Conservation (phyloP, 805 yeast genomes). For the Saturnispora dispora region DNA sequence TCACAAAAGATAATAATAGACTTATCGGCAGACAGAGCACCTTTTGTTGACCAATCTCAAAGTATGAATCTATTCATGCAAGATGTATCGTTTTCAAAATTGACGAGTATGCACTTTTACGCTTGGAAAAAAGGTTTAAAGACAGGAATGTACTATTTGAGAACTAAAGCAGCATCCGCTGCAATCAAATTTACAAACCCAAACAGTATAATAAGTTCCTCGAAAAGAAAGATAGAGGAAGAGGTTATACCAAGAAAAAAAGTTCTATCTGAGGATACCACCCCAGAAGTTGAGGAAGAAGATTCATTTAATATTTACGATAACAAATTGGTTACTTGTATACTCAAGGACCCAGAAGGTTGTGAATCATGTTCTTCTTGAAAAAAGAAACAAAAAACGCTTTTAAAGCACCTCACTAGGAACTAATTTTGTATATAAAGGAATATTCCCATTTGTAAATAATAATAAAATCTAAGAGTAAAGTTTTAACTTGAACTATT, state of each 20-base stretch:
- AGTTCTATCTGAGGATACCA: neutral
- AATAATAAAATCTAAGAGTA: neutral
- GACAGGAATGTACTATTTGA: constrained; percentile 96
- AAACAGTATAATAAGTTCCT: neutral
- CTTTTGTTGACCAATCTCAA: constrained; percentile 84
- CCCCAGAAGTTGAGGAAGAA: neutral
- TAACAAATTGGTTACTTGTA: constrained; percentile 16
- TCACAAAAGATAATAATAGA: constrained; percentile 80
- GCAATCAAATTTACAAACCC: constrained; percentile 79
- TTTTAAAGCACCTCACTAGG: neutral
- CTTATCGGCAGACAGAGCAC: constrained; percentile 73
- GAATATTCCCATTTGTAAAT: neutral
- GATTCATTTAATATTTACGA: constrained; percentile 12
- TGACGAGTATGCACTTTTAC: constrained; percentile 96
- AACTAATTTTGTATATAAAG: neutral
- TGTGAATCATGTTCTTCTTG: constrained; percentile 37
- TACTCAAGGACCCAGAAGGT: constrained; percentile 19
- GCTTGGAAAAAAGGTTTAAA: constrained; percentile 98
- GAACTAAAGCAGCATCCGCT: constrained; percentile 95
- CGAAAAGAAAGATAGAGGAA: neutral
- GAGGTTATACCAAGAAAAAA: neutral
- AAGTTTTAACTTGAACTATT: neutral
- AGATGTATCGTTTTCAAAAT: constrained; percentile 91
- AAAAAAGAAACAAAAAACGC: neutral
- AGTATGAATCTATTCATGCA: constrained; percentile 81